Evolutionary conservation across 2,329 filamentous ascomycete species (phyloP), one percentile per base, ranked within the genome.

Genomic region (Colletotrichum orbiculare): DNA sequence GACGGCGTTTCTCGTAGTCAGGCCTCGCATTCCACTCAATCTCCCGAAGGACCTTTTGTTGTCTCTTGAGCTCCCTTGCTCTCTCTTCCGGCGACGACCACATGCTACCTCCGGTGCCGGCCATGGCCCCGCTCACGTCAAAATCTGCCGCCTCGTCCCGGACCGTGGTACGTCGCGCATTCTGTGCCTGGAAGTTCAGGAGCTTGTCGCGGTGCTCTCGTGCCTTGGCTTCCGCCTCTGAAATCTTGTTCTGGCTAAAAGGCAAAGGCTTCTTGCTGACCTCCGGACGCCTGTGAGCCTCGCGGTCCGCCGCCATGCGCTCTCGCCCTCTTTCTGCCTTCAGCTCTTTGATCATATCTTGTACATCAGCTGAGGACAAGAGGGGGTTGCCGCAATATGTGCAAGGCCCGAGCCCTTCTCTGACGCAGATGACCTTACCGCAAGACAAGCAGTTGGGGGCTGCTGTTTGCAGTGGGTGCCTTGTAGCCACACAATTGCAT

Each of bases 361-460:
- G 91, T 9, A 97, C 87, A 59, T 98, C 94, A 4, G 85, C 80
- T 0, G 87, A 75, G 37, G 85, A 89, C 8, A 99, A 81, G 0
- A 99, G 81, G 0, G 93, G 88, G 0, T 86, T 83, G 0, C 89
- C 89, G 79, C 96, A 99, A 73, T 92, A 97, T 0, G 95, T 97
- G 76, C 96, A 99, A 0, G 95, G 95, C 0, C 95, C 95, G 1
- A 98, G 83, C 0, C 96, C 96, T 77, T 99, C 94, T 73, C 96
- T 94, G 33, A 97, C 88, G 75, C 96, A 99, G 59, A 98, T 90
- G 11, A 99, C 93, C 76, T 98, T 98, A 64, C 96, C 96, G 72
- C 96, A 99, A 48, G 86, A 90, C 13, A 96, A 81, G 74, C 96
- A 99, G 75, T 98, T 99, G 1, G 96, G 96, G 0, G 94, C 94